Base-by-base conservation (phyloP, 2,329 filamentous ascomycete species). In the Pestalotiopsis sp. region DNA sequence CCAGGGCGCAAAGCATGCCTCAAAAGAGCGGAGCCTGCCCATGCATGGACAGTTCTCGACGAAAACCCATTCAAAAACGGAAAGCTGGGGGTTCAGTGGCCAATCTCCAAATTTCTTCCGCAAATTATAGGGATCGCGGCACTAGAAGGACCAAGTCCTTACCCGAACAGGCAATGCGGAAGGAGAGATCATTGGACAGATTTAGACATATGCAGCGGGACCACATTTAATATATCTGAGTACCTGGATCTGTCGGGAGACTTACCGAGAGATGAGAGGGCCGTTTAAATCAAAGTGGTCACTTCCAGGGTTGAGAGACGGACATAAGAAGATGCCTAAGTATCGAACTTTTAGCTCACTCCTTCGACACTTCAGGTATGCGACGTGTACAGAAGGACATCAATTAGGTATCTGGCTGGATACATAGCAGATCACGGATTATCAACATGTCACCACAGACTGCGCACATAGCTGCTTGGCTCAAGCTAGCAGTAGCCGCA, bases 81-180 rank as follows among this genome's bases (percentile, higher is more conserved):
- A 27, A 27, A 59, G 12, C 27, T 36, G 27, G 27, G 23, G 25
- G 23, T 27, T 36, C 23, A 23, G 23, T 27, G 11, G 57, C 20
- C 20, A 4, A 27, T 31, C 57, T 59, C 57, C 57, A 59, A 27
- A 59, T 59, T 36, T 36, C 23, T 59, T 27, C 57, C 57, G 57
- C 25, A 59, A 59, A 27, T 59, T 36, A 27, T 27, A 27, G 57
- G 27, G 7, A 12, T 27, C 25, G 23, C 11, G 12, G 27, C 57
- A 23, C 57, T n/a, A 36, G 57, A n/a, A 36, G 23, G 7, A 17
- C 23, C 20, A 59, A 5, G 57, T 49, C 39, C 38, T 64, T 64
- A 20, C 61, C 39, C n/a, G n/a, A 64, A 49, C n/a, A 2, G 61
- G 61, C 9, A 64, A 64, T 64, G 20, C 61, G 61, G 61, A 64